Conservation (phyloP, 2,329 filamentous ascomycete genomes). For the Fusarium piperis region DNA sequence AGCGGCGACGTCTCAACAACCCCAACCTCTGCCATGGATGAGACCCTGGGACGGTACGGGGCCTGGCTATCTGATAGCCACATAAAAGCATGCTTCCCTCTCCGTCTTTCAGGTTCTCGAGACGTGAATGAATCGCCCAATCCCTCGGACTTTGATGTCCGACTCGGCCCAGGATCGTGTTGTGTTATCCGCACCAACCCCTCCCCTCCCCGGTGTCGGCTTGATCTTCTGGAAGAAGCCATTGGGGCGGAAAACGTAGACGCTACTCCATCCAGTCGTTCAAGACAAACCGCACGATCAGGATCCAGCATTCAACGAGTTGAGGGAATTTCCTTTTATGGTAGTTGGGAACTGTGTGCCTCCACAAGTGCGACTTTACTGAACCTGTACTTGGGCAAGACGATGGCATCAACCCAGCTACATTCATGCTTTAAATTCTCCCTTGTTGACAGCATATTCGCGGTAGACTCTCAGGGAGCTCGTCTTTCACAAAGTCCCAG, state of each 20-base stretch:
- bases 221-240: constrained; percentile 29
- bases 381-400: constrained; percentile 9
- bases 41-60: constrained; percentile 15
- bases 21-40: constrained; percentile 18
- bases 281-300: constrained; percentile 17
- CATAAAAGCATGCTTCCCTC: constrained; percentile 8
- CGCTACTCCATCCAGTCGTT: constrained; percentile 10
- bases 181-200: constrained; percentile 34
- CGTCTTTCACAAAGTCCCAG: neutral
- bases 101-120: neutral
- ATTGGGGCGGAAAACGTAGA: constrained; percentile 39
- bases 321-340: constrained; percentile 37
- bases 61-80: constrained; percentile 28
- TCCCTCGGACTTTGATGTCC: constrained; percentile 39
- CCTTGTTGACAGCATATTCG: neutral
- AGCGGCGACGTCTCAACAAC: constrained; percentile 26
- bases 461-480: neutral
- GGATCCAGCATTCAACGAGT: constrained; percentile 5
- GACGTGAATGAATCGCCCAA: constrained; percentile 13
- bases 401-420: constrained; percentile 22
- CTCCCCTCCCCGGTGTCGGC: constrained; percentile 41
- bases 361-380: constrained; percentile 12
- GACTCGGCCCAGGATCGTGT: constrained; percentile 18
- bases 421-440: neutral
- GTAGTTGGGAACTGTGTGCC: constrained; percentile 10